phyloP scores from a whole-genome alignment of 2,329 filamentous ascomycete species.

The Diaporthe capsici region DNA sequence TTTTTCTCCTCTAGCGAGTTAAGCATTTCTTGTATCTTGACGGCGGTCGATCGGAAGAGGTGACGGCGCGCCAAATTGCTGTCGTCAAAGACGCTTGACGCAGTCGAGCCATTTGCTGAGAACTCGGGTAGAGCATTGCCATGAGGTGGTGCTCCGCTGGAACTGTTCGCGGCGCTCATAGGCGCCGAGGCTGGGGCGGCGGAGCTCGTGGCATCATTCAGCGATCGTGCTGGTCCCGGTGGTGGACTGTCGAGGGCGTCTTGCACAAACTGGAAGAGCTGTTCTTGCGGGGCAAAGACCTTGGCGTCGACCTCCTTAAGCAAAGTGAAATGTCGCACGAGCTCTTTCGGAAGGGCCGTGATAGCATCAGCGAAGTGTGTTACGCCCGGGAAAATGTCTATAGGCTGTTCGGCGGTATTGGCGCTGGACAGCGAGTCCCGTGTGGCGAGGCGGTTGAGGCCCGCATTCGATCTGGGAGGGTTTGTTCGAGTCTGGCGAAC shows the following conservation, averaged over 20 bases:
- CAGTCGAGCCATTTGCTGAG: slow-evolving; percentile 60
- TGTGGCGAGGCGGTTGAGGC: slow-evolving; percentile 58
- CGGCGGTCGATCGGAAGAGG: slow-evolving; percentile 83
- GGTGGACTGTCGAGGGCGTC: slow-evolving; percentile 69
- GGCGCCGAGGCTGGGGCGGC: slow-evolving; percentile 60
- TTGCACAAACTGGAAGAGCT: slow-evolving; percentile 81
- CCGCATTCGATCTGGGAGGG: slow-evolving; percentile 69
- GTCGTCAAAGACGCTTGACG: slow-evolving; percentile 64
- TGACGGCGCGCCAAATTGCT: slow-evolving; percentile 77
- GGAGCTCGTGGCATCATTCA: slow-evolving; percentile 60
- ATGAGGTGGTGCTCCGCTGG: slow-evolving; percentile 55
- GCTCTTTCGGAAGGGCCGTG: slow-evolving; percentile 91
- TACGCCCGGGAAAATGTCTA: slow-evolving; percentile 77
- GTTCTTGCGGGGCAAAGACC: slow-evolving; percentile 88
- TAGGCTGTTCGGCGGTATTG: slow-evolving; percentile 68
- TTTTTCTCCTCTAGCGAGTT: slow-evolving; percentile 97
- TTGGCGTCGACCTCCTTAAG: slow-evolving; percentile 99
- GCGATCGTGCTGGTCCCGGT: slow-evolving; percentile 59
- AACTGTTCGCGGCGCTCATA: slow-evolving; percentile 66
- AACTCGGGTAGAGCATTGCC: slow-evolving; percentile 54
- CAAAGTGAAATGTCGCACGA: slow-evolving; percentile 94
- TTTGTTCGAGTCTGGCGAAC: slow-evolving; percentile 77
- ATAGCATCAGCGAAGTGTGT: slow-evolving; percentile 91
- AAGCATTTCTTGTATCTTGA: slow-evolving; percentile 86
- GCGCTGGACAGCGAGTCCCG: slow-evolving; percentile 62